Base-by-base conservation (phyloP, 495 filamentous ascomycete genomes). In the Neurospora terricola region DNA sequence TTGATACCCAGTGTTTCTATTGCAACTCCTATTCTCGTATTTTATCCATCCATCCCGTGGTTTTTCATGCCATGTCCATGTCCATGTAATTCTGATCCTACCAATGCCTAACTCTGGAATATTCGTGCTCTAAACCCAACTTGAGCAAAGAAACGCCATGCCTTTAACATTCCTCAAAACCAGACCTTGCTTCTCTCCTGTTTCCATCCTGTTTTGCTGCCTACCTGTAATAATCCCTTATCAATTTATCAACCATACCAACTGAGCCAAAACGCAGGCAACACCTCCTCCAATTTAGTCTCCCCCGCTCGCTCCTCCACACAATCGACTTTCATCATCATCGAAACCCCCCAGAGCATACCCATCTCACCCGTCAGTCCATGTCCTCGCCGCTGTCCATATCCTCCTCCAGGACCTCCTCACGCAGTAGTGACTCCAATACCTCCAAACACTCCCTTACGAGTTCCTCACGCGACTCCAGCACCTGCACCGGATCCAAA, bases 391-490 rank as follows among this genome's bases (percentile, higher is more conserved):
- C 42, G 0, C 16, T 18, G 16, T 34, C 34, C 34, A 34, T 34
- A 0, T 34, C 34, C 34, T 34, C 34, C 34, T 34, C 34, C 34
- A 34, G 7, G 4, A 12, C n/a, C 9, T 21, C 9, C 45, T 6
- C 18, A 10, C 2, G 12, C n/a, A 12, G 0, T 0, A 12, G 0
- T 0, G 10, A 1, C 21, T 4, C 9, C 45, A 54, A 11, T 2
- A 54, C 2, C 45, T 5, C 45, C 10, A 54, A 23, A 5, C 45
- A 12, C 1, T 0, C 10, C 9, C 45, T 0, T 1, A 54, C 21
- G 4, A 54, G 45, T 54, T 1, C 45, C 42, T 2, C 5, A 1
- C 0, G 42, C n/a, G 45, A n/a, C 7, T 43, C 42, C 0, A 43
- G 7, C 42, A 43, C 42, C 42, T n/a, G n/a, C n/a, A n/a, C n/a